Percentiles rank a stretch among this genome's conserved stretches.
These are phyloP conservation scores for Uronychia binucleata DNA, from an alignment of 73 alveolate genomes.

Conservation along the genomic window DNA sequence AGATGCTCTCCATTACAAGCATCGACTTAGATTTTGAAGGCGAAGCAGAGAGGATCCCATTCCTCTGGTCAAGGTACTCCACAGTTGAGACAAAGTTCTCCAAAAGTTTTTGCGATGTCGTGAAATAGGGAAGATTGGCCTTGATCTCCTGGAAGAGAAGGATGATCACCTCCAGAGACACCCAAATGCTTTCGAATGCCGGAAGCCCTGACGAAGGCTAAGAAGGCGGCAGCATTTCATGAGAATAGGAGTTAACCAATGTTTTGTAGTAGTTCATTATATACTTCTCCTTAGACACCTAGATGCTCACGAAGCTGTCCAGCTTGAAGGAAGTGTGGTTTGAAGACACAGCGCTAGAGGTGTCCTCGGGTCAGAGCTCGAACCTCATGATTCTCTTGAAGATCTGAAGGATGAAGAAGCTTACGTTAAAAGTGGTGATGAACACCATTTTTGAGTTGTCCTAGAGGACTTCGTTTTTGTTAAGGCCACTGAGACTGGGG, in stretches of 20 bases:
- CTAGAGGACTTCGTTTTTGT: neutral
- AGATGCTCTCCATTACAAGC: neutral
- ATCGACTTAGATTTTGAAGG: neutral
- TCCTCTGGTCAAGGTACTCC: neutral
- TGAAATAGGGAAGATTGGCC: neutral
- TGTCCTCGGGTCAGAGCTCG: neutral
- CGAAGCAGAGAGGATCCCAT: neutral
- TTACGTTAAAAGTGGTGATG: neutral
- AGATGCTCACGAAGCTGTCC: neutral
- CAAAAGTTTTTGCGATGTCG: neutral
- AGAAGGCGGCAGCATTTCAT: neutral
- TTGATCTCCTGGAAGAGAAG: neutral
- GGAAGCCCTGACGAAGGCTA: neutral
- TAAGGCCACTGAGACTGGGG: neutral
- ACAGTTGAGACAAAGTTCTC: neutral
- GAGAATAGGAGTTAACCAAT: neutral
- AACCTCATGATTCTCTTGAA: neutral
- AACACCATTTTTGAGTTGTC: neutral
- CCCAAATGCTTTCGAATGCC: neutral
- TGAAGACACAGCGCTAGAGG: neutral
- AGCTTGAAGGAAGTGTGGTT: neutral
- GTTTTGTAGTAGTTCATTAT: neutral
- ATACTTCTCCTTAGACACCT: neutral
- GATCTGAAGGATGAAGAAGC: no score
- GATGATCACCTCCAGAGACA: neutral